Conservation (phyloP, 2,329 filamentous ascomycete species). For the Fusarium pininemorale region DNA sequence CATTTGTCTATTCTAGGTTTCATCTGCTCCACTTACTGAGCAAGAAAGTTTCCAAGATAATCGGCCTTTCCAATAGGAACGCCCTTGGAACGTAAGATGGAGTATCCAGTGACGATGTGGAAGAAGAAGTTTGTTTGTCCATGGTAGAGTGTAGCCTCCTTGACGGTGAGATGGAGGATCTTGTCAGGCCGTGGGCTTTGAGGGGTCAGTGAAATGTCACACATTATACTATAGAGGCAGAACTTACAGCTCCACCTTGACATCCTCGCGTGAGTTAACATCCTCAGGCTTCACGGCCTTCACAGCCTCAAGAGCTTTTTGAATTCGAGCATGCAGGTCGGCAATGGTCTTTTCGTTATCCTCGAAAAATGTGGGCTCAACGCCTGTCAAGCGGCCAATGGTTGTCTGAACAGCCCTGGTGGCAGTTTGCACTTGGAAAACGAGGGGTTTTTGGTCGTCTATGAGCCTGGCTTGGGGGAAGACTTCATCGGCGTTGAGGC, state of each 20-base stretch:
- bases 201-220: background rate
- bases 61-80: background rate
- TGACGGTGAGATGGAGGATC: background rate
- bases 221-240: fast-evolving
- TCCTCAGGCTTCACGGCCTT: background rate
- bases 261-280: background rate
- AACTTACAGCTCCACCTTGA: background rate
- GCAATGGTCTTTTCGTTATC: constrained; percentile 10
- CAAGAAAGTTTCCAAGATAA: background rate
- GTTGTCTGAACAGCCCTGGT: constrained; percentile 23
- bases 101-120: background rate
- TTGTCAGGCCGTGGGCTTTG: background rate
- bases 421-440: constrained; percentile 34
- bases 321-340: background rate
- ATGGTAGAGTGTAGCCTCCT: background rate
- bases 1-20: background rate
- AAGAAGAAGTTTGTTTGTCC: constrained; percentile 1
- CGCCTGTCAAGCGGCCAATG: constrained; percentile 25
- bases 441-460: constrained; percentile 30
- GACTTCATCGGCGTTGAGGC: constrained; percentile 14
- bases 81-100: background rate
- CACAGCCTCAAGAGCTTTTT: background rate
- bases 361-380: constrained; percentile 16
- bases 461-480: constrained; percentile 24
- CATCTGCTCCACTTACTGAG: background rate